A percentile compares a stretch with the other conserved stretches of the same genome.
Conservation (phyloP, 306 rosid genomes). For the Cotoneaster glaucophyllus region DNA sequence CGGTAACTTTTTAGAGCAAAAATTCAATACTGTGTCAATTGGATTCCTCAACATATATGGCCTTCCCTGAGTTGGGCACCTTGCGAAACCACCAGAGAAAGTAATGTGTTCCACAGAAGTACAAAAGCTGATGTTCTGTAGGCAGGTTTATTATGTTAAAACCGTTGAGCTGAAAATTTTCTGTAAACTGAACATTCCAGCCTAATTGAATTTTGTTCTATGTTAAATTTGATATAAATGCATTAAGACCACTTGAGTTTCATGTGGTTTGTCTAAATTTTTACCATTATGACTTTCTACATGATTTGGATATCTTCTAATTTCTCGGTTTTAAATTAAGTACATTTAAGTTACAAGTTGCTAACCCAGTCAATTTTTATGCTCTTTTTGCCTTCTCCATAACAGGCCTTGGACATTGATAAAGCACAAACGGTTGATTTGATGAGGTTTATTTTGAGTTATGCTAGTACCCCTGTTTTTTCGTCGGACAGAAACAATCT, state of each 20-base stretch:
- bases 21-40: neutral
- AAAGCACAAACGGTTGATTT: slow-evolving; percentile 72
- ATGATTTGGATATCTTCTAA: neutral
- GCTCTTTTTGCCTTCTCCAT: neutral
- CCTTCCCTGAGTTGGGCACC: neutral
- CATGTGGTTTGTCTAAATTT: neutral
- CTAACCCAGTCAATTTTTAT: neutral
- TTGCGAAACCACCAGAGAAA: neutral
- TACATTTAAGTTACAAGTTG: neutral
- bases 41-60: neutral
- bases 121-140: neutral
- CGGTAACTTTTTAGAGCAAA: neutral
- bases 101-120: neutral
- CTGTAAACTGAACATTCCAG: neutral
- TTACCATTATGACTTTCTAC: neutral
- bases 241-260: neutral
- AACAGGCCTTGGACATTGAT: slow-evolving; percentile 52
- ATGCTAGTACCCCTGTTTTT: slow-evolving; percentile 45
- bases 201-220: neutral
- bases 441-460: slow-evolving; percentile 80
- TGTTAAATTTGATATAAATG: neutral
- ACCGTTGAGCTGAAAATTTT: neutral
- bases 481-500: slow-evolving; percentile 44
- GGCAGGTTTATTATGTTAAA: too few relatives aligned
- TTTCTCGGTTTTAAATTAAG: neutral